Conservation (phyloP, 768 basidiomycete genomes). For the Boletellus sp. region DNA sequence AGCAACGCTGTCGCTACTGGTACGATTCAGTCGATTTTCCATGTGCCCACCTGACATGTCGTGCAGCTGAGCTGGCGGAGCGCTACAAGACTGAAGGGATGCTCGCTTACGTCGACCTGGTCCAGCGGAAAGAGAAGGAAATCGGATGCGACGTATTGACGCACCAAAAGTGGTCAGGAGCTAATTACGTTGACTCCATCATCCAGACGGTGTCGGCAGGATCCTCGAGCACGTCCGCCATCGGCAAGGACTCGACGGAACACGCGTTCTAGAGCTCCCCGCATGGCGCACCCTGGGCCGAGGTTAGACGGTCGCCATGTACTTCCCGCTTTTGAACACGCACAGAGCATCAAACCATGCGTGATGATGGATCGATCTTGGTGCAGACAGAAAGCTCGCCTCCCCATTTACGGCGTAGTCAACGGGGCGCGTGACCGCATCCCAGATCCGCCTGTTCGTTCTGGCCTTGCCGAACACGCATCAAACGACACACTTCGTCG, state of each 20-base stretch:
- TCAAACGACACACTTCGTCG: conserved; percentile 3
- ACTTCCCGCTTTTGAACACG: neutral
- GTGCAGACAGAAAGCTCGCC: conserved; percentile 4
- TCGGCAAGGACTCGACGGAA: conserved; percentile 88
- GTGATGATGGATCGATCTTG: conserved; percentile 10
- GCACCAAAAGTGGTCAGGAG: conserved; percentile 96
- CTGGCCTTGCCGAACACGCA: neutral
- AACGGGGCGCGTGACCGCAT: conserved; percentile 2
- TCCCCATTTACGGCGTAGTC: neutral
- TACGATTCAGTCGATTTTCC: conserved; percentile 28
- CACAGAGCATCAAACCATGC: conserved; percentile 4
- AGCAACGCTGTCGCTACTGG: conserved; percentile 76
- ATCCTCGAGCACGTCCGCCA: conserved; percentile 80
- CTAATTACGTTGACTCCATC: conserved; percentile 86
- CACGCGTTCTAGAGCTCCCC: conserved; percentile 57
- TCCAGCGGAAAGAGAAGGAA: conserved; percentile 85
- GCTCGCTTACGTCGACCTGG: conserved; percentile 86
- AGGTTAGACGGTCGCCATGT: conserved; percentile 3
- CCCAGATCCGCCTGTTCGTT: conserved; percentile 3
- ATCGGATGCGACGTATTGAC: conserved; percentile 87
- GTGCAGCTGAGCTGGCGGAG: conserved; percentile 69
- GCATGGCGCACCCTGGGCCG: neutral
- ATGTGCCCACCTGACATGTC: conserved; percentile 3
- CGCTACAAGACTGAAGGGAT: conserved; percentile 85
- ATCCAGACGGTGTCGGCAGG: conserved; percentile 81